A percentile compares a stretch with the other conserved stretches of the same genome.
Conservation (phyloP, 352 stramenopile genomes). For the Globisporangium camurandrum region DNA sequence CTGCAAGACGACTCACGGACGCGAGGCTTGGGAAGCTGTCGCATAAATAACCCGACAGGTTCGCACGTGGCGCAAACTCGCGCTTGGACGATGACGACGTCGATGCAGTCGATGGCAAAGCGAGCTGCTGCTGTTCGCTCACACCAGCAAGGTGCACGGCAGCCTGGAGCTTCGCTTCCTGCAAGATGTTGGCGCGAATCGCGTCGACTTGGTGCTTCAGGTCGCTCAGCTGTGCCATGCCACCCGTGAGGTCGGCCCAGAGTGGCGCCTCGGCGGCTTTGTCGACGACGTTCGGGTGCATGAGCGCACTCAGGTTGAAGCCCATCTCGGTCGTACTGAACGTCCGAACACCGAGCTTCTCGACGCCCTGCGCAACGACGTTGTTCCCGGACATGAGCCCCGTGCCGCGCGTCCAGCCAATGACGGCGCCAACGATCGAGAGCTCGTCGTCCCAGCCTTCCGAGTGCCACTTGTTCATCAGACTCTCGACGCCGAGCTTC, state of each 20-base stretch:
- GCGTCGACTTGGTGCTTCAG: constrained; percentile 57
- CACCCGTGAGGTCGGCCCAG: constrained; percentile 75
- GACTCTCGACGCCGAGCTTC: constrained; percentile 80
- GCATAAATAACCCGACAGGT: constrained; percentile 73
- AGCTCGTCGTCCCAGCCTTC: constrained; percentile 85
- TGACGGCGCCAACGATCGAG: constrained; percentile 75
- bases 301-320: constrained; percentile 81
- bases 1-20: constrained; percentile 23
- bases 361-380: constrained; percentile 69
- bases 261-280: constrained; percentile 62
- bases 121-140: constrained; percentile 29
- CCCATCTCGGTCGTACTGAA: constrained; percentile 86
- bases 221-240: constrained; percentile 68
- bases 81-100: constrained; percentile 14
- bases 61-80: constrained; percentile 39
- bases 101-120: constrained; percentile 10
- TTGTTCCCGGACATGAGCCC: constrained; percentile 88
- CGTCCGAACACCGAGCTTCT: constrained; percentile 75
- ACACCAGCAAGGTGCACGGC: constrained; percentile 28
- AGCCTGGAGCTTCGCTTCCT: constrained; percentile 48
- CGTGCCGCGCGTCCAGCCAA: constrained; percentile 84
- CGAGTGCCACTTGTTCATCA: constrained; percentile 84
- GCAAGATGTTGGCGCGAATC: constrained; percentile 47
- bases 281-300: constrained; percentile 76
- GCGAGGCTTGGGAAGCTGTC: constrained; percentile 58